Percentiles rank a stretch among this genome's conserved stretches.
Evolutionary conservation across 2,329 filamentous ascomycete species (phyloP).

Genomic region (Sordariomycetes sp.): DNA sequence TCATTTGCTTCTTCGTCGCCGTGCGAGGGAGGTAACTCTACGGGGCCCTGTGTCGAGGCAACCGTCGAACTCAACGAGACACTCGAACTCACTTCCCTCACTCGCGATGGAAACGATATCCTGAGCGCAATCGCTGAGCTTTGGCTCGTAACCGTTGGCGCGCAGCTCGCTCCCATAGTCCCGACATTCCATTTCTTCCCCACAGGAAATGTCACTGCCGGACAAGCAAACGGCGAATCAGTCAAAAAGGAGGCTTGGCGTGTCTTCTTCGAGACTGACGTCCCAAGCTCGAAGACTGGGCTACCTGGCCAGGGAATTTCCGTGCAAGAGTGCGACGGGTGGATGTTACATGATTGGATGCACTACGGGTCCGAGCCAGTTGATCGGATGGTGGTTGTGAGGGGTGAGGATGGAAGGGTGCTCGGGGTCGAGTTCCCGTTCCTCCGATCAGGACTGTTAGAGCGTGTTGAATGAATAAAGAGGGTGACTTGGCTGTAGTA

Average conservation of each 20-base stretch:
- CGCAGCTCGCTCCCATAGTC: constrained; percentile 10
- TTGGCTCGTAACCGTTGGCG: constrained; percentile 9
- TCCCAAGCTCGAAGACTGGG: constrained; percentile 9
- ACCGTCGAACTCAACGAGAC: constrained; percentile 11
- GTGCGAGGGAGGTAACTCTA: not conserved
- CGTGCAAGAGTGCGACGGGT: constrained; percentile 13
- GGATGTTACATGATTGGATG: constrained; percentile 19
- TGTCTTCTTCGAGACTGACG: not conserved
- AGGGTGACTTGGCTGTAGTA: no score
- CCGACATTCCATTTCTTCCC: constrained; percentile 13
- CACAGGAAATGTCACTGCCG: constrained; percentile 7
- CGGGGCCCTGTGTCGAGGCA: constrained; percentile 6
- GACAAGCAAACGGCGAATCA: not conserved
- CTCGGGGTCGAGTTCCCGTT: constrained; percentile 19
- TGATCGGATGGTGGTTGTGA: constrained; percentile 16
- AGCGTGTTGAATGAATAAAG: not conserved
- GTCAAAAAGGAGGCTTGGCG: not conserved
- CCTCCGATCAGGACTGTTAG: constrained; percentile 14
- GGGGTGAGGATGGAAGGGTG: constrained; percentile 11
- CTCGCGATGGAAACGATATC: constrained; percentile 11
- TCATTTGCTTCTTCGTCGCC: constrained; percentile 2
- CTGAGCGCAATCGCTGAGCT: constrained; percentile 5
- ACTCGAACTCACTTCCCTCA: constrained; percentile 11
- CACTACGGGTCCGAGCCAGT: constrained; percentile 19
- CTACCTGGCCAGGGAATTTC: constrained; percentile 13